Conservation (phyloP, 768 basidiomycete species). For the Leccinum arenicola region DNA sequence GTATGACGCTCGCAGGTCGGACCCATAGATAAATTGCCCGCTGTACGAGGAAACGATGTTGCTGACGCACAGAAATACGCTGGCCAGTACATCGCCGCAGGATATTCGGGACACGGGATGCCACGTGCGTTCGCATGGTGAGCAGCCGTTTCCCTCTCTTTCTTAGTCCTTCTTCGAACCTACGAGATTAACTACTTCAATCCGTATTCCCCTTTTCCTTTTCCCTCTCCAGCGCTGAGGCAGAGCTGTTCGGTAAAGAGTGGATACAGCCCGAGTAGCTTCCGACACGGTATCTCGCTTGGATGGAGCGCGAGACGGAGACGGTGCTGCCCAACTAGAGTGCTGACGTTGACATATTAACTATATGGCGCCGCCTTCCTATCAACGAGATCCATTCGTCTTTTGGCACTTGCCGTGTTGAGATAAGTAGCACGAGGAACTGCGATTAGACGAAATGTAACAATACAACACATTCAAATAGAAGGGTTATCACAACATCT, state of each 20-base stretch:
- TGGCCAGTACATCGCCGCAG: slow-evolving; percentile 72
- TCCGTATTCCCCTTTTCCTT: not conserved
- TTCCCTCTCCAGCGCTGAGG: not conserved
- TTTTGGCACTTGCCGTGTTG: not conserved
- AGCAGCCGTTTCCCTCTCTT: not conserved
- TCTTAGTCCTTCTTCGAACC: not conserved
- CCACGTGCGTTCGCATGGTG: slow-evolving; percentile 69
- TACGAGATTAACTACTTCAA: not conserved
- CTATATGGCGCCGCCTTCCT: too few species aligned
- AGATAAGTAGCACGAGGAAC: not conserved
- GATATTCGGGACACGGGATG: slow-evolving; percentile 81
- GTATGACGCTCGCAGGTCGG: slow-evolving; percentile 48
- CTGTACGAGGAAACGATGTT: slow-evolving; percentile 10
- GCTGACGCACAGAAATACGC: slow-evolving; percentile 26
- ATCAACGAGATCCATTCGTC: not conserved
- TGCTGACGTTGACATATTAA: too few species aligned
- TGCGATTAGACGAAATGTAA: not conserved
- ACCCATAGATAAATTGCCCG: slow-evolving; percentile 42
- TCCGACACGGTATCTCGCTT: too few species aligned
- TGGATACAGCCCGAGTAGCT: too few species aligned
- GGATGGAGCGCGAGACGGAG: too few species aligned
- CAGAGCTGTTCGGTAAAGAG: too few species aligned
- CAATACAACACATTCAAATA: not conserved
- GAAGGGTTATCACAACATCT: too few species aligned
- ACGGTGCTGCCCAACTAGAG: too few species aligned